phyloP scores from a whole-genome alignment of 495 filamentous ascomycete species.

The Tuber magnatum region DNA sequence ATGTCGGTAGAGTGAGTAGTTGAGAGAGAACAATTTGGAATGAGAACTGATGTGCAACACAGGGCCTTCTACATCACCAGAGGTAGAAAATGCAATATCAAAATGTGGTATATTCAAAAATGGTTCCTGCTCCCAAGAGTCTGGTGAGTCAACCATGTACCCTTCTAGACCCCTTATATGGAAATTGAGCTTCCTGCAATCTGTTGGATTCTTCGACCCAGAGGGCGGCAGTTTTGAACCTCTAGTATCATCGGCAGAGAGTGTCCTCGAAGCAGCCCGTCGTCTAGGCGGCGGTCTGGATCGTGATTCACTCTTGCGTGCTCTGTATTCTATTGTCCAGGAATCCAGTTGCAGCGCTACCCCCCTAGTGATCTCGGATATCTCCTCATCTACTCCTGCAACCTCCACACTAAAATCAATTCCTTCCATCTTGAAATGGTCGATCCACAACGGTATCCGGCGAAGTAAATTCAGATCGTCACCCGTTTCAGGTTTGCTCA shows the following conservation, averaged over 20 bases:
- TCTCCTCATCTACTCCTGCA: constrained; percentile 74
- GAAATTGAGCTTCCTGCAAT: constrained; percentile 74
- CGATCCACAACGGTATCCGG: constrained; percentile 71
- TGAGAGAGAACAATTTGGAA: constrained; percentile 66
- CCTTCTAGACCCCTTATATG: constrained; percentile 77
- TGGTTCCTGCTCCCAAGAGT: constrained; percentile 74
- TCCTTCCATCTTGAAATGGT: constrained; percentile 75
- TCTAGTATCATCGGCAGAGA: constrained; percentile 53
- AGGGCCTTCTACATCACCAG: constrained; percentile 75
- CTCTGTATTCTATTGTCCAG: constrained; percentile 85
- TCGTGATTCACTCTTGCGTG: constrained; percentile 60
- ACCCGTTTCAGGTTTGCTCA: constrained; percentile 46
- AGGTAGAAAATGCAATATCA: constrained; percentile 76
- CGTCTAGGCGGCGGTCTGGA: constrained; percentile 51
- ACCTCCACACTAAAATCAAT: constrained; percentile 84
- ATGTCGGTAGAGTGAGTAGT: constrained; percentile 91
- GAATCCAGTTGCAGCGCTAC: constrained; percentile 79
- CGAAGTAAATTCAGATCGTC: constrained; percentile 62
- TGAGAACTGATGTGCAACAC: constrained; percentile 79
- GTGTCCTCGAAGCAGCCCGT: constrained; percentile 54
- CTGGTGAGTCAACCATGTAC: constrained; percentile 78
- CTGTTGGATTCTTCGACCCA: constrained; percentile 58
- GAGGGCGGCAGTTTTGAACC: constrained; percentile 53
- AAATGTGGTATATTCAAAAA: constrained; percentile 81
- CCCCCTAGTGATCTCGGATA: constrained; percentile 70